Evolutionary conservation across 2,329 filamentous ascomycete species (phyloP).

Genomic region (Sclerotinia spermophila): DNA sequence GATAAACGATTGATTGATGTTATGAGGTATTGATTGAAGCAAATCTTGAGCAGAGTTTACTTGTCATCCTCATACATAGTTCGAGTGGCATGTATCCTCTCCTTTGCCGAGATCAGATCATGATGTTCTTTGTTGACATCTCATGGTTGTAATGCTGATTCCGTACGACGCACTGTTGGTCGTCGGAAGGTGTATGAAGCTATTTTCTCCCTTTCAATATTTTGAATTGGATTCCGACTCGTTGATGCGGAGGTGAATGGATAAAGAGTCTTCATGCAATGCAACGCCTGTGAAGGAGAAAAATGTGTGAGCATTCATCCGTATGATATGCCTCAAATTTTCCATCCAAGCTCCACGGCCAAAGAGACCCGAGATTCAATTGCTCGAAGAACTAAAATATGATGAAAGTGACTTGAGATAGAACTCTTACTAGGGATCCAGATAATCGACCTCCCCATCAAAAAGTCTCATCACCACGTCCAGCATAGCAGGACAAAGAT

Average conservation of each 20-base stretch:
- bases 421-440: slow-evolving; percentile 32
- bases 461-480: slow-evolving; percentile 35
- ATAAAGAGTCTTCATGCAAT: slow-evolving; percentile 27
- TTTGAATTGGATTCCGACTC: not conserved
- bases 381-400: slow-evolving; percentile 18
- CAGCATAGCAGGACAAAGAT: slow-evolving; percentile 36
- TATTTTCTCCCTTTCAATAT: too few relatives aligned
- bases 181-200: not conserved
- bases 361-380: slow-evolving; percentile 6
- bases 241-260: slow-evolving; percentile 1
- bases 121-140: not conserved
- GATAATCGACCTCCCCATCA: slow-evolving; percentile 36
- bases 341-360: not conserved
- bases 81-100: slow-evolving; percentile 26
- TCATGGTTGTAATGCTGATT: not conserved
- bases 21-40: slow-evolving; percentile 30
- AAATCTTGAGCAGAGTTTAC: slow-evolving; percentile 20
- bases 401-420: slow-evolving; percentile 21
- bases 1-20: slow-evolving; percentile 10
- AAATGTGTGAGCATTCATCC: slow-evolving; percentile 34
- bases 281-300: slow-evolving; percentile 28
- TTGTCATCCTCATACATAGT: slow-evolving; percentile 26
- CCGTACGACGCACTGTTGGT: not conserved
- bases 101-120: slow-evolving; percentile 20
- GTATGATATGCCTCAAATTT: slow-evolving; percentile 12